Conservation (phyloP, 345 rosid species). For the Eucalyptus decipiens region DNA sequence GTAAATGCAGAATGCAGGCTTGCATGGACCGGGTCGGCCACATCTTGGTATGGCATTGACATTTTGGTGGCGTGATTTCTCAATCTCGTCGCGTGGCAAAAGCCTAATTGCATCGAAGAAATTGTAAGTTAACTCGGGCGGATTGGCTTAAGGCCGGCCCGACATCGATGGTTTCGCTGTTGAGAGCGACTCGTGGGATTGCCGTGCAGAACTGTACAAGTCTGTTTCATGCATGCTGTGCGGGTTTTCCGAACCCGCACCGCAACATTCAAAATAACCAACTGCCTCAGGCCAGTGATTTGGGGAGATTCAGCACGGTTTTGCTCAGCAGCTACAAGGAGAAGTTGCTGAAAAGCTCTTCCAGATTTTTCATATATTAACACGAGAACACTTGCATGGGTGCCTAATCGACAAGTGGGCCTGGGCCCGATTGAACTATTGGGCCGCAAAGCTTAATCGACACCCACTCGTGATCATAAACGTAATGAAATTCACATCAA, state of each 20-base stretch:
- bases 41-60: neutral
- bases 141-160: neutral
- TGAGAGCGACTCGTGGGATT: neutral
- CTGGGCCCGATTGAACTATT: neutral
- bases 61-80: neutral
- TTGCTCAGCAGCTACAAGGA: neutral
- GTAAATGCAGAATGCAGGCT: neutral
- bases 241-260: neutral
- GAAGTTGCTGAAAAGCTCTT: neutral
- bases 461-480: neutral
- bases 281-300: neutral
- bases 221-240: neutral
- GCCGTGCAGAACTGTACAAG: neutral
- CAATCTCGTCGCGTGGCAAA: fast-evolving
- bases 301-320: neutral
- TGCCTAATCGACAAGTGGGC: neutral
- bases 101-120: neutral
- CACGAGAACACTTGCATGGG: neutral
- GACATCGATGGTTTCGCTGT: neutral
- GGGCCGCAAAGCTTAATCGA: neutral
- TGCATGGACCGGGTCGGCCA: neutral
- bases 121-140: neutral
- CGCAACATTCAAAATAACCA: neutral
- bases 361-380: neutral
- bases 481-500: neutral